Conservation (phyloP, 805 yeast species). For the Candida dajiaensis region DNA sequence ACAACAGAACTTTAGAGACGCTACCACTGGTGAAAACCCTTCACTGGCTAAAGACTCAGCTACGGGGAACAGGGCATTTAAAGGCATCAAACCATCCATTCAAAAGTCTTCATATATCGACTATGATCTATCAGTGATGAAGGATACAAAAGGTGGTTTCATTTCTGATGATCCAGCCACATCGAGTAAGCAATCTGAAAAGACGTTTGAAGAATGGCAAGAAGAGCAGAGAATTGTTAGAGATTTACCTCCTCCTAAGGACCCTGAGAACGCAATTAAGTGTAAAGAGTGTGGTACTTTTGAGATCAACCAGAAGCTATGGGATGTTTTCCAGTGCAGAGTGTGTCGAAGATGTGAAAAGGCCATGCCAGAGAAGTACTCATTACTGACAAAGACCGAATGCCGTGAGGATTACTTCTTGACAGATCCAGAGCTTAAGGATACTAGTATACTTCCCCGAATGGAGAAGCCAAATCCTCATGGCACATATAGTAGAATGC, state of each 20-base stretch:
- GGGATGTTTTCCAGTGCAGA: constrained; percentile 59
- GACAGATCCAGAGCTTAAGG: constrained; percentile 89
- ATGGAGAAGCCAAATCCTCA: constrained; percentile 94
- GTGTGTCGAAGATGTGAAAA: constrained; percentile 80
- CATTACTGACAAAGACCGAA: constrained; percentile 90
- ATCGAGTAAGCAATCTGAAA: constrained; percentile 34
- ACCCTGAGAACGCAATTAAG: constrained; percentile 66
- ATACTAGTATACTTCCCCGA: constrained; percentile 58
- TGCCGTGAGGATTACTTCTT: constrained; percentile 86
- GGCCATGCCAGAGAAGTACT: constrained; percentile 77
- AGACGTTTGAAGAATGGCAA: constrained; percentile 43
- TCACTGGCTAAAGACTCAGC: constrained; percentile 6
- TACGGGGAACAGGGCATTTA: neutral
- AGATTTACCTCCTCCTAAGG: constrained; percentile 68
- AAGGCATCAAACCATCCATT: constrained; percentile 36
- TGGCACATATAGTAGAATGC: constrained; percentile 86
- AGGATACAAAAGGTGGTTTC: constrained; percentile 79
- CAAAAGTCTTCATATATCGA: constrained; percentile 67
- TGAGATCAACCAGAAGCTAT: constrained; percentile 72
- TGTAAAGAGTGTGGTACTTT: constrained; percentile 80
- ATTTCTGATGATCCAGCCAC: constrained; percentile 30
- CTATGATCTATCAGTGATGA: constrained; percentile 87
- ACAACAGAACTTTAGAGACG: constrained; percentile 34
- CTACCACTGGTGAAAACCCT: constrained; percentile 22
- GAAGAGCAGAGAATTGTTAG: constrained; percentile 38